phyloP scores from a whole-genome alignment of 164 flowering plant species.

The Vitis rotundifolia region DNA sequence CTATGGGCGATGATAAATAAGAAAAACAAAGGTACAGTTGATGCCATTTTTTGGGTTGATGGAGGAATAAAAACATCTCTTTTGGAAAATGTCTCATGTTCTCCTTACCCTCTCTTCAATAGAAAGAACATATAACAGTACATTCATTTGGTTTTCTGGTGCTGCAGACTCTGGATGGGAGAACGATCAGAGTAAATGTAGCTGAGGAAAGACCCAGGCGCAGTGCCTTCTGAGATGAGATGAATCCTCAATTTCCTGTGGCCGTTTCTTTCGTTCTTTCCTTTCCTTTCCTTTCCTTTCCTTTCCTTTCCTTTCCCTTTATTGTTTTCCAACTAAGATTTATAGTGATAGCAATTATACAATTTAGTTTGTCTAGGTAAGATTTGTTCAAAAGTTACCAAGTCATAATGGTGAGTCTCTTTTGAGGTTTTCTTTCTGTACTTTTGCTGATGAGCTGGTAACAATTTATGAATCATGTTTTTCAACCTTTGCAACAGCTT shows the following conservation, averaged over 20 bases:
- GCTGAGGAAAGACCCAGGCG: slow-evolving; percentile 58
- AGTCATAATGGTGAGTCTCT: not conserved
- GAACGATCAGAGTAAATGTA: slow-evolving; percentile 76
- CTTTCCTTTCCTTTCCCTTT: not conserved
- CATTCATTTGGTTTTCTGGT: not conserved
- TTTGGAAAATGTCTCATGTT: no score
- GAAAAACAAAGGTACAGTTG: no score
- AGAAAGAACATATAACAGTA: not conserved
- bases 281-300: not conserved
- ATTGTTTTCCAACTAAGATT: not conserved
- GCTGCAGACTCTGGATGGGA: slow-evolving; percentile 80
- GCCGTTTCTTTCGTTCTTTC: not conserved
- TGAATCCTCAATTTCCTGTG: not conserved
- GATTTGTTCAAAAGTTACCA: not conserved
- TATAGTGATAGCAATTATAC: not conserved
- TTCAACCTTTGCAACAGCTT: no score
- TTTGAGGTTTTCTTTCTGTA: not conserved
- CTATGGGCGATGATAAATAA: no score
- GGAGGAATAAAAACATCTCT: no score
- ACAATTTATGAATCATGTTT: no score
- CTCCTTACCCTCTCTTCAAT: not conserved
- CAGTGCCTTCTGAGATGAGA: slow-evolving; percentile 9
- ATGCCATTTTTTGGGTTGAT: no score
- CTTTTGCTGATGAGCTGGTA: no score
- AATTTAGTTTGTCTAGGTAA: not conserved